A percentile compares a stretch with the other conserved stretches of the same genome.
phyloP scores from a whole-genome alignment of 257 asterid species.

The Craterostigma plantagineum region DNA sequence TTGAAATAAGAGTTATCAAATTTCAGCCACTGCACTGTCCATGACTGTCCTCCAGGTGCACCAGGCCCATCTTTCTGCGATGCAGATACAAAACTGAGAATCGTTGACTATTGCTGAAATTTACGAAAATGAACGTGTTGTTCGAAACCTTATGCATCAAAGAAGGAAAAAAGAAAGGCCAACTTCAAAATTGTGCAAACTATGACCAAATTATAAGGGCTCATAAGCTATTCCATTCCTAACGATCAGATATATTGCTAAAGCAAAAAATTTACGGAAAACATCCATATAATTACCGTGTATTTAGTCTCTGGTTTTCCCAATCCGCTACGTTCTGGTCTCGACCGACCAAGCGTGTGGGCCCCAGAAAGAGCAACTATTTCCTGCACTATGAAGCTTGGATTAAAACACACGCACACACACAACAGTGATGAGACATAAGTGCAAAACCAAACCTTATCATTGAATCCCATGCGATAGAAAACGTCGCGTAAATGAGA shows the following conservation, averaged over 20 bases:
- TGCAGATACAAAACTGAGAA: constrained; percentile 9
- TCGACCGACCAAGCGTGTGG: constrained; percentile 88
- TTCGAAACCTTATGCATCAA: too few species aligned
- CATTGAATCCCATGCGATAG: constrained; percentile 83
- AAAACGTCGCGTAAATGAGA: constrained; percentile 85
- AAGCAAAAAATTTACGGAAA: too few species aligned
- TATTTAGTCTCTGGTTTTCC: constrained; percentile 91
- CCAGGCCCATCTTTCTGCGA: constrained; percentile 98
- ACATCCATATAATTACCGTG: constrained; percentile 35
- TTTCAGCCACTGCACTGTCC: constrained; percentile 92
- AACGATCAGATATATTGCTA: too few species aligned
- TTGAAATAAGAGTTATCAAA: constrained; percentile 91
- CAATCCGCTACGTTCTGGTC: constrained; percentile 99
- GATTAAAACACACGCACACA: constrained; percentile 3
- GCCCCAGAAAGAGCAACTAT: constrained; percentile 98
- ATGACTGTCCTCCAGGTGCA: constrained; percentile 95
- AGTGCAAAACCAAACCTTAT: constrained; percentile 38
- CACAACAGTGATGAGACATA: constrained; percentile 6
- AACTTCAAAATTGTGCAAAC: too few species aligned
- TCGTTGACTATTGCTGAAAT: too few species aligned
- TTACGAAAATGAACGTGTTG: too few species aligned
- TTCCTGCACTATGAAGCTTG: constrained; percentile 37
- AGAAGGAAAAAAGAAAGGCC: too few species aligned
- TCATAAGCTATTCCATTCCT: too few species aligned
- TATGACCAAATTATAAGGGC: too few species aligned